A percentile compares a stretch with the other conserved stretches of the same genome.
phyloP scores from a whole-genome alignment of 2,329 filamentous ascomycete species.

The Colletotrichum liaoningense region DNA sequence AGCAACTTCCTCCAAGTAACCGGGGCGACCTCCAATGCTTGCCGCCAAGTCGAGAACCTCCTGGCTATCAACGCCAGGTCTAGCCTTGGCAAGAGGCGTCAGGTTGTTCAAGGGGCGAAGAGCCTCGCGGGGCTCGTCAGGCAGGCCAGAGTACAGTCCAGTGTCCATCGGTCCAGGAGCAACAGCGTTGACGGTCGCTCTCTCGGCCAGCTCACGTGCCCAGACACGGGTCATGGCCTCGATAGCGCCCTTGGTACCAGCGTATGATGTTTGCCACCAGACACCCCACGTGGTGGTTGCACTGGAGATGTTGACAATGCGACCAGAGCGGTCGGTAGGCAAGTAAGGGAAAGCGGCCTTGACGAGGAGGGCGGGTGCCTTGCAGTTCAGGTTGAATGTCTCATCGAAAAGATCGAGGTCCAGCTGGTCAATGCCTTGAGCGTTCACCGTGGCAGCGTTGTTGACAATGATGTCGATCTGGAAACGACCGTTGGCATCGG shows the following conservation, averaged over 20 bases:
- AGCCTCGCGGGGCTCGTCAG: conserved; percentile 61
- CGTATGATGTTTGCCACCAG: conserved; percentile 52
- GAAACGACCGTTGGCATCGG: conserved; percentile 59
- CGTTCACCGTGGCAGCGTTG: conserved; percentile 77
- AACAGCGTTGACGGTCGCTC: conserved; percentile 66
- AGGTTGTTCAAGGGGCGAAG: conserved; percentile 49
- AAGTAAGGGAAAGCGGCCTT: conserved; percentile 79
- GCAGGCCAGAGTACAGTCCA: conserved; percentile 57
- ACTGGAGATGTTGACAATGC: conserved; percentile 66
- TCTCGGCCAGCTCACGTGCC: conserved; percentile 65
- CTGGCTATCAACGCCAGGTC: conserved; percentile 38
- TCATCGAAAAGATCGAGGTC: conserved; percentile 70
- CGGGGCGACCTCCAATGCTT: conserved; percentile 62
- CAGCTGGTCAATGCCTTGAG: conserved; percentile 68
- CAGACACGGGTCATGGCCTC: conserved; percentile 71
- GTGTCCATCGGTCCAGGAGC: conserved; percentile 62
- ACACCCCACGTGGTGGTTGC: conserved; percentile 42
- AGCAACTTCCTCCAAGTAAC: conserved; percentile 75
- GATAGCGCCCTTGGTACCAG: conserved; percentile 67
- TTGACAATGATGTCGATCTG: conserved; percentile 88
- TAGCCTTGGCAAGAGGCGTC: conserved; percentile 59
- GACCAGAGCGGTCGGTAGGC: conserved; percentile 71
- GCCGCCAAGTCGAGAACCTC: conserved; percentile 54
- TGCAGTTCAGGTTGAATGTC: conserved; percentile 83
- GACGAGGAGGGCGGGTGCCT: conserved; percentile 81